Evolutionary conservation across 2,329 filamentous ascomycete species (phyloP).

Genomic region (Neonectria faginata): DNA sequence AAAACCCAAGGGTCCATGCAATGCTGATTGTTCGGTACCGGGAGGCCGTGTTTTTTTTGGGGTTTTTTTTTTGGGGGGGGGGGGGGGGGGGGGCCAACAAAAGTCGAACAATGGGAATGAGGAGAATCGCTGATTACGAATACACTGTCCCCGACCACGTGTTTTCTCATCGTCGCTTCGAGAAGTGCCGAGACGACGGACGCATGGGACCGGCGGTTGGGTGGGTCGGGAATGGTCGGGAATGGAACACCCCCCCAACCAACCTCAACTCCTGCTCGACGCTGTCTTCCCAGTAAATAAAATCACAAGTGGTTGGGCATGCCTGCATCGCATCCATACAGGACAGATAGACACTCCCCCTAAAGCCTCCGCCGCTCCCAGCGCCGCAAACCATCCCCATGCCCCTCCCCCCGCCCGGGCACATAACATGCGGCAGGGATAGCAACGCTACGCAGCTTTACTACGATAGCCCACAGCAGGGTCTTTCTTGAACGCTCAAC

Average conservation of each 20-base stretch:
- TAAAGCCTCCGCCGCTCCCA: not conserved
- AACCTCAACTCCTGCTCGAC: not conserved
- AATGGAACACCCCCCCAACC: not conserved
- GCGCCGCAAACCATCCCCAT: not conserved
- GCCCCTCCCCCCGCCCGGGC: not conserved
- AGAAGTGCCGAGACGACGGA: too few relatives aligned
- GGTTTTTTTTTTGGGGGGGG: too few relatives aligned
- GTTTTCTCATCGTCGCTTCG: too few relatives aligned
- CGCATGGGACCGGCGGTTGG: too few relatives aligned
- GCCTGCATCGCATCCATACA: slow-evolving; percentile 1
- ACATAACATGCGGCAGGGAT: not conserved
- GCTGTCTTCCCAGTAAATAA: too few relatives aligned
- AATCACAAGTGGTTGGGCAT: not conserved
- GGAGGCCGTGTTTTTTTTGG: not conserved
- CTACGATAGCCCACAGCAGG: not conserved
- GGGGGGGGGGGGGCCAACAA: too few relatives aligned
- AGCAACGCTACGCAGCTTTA: not conserved
- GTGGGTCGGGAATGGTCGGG: too few relatives aligned
- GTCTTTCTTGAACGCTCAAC: not conserved
- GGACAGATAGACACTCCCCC: too few relatives aligned
- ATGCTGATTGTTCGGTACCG: not conserved
- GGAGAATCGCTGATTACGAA: too few relatives aligned
- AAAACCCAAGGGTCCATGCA: too few relatives aligned
- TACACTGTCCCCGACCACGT: too few relatives aligned
- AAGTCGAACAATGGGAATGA: too few relatives aligned